A percentile compares a stretch with the other conserved stretches of the same genome.
Conservation (phyloP, 345 rosid species). For the Draba incana region DNA sequence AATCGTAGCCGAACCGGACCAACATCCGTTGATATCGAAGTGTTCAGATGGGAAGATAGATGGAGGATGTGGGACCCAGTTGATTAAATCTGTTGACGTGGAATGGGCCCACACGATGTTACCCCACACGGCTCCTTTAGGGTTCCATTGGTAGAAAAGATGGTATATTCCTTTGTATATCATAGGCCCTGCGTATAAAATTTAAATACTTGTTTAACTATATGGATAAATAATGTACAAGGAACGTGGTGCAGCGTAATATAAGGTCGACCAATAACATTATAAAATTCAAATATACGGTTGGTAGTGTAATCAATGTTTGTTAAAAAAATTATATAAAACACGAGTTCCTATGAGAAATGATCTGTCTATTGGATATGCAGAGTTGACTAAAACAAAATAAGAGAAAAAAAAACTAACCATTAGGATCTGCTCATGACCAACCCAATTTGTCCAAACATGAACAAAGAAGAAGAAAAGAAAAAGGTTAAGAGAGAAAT, state of each 20-base stretch:
- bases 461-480: conserved; percentile 19
- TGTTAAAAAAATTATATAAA: not conserved
- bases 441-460: conserved; percentile 28
- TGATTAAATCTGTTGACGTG: conserved; percentile 67
- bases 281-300: conserved; percentile 28
- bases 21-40: conserved; percentile 63
- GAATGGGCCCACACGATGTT: conserved; percentile 88
- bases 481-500: conserved; percentile 13
- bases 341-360: conserved; percentile 19
- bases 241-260: conserved; percentile 33
- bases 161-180: conserved; percentile 76
- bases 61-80: conserved; percentile 62
- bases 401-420: conserved; percentile 44
- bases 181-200: conserved; percentile 60
- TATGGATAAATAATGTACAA: conserved; percentile 4
- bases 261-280: conserved; percentile 24
- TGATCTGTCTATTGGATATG: conserved; percentile 37
- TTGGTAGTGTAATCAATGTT: conserved; percentile 27
- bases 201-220: not conserved
- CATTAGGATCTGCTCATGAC: conserved; percentile 67
- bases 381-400: conserved; percentile 38
- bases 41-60: conserved; percentile 63
- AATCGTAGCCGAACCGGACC: conserved; percentile 79
- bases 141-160: conserved; percentile 74
- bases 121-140: conserved; percentile 71